Base-by-base conservation (phyloP, 2,329 filamentous ascomycete genomes). In the Botrytis aclada region DNA sequence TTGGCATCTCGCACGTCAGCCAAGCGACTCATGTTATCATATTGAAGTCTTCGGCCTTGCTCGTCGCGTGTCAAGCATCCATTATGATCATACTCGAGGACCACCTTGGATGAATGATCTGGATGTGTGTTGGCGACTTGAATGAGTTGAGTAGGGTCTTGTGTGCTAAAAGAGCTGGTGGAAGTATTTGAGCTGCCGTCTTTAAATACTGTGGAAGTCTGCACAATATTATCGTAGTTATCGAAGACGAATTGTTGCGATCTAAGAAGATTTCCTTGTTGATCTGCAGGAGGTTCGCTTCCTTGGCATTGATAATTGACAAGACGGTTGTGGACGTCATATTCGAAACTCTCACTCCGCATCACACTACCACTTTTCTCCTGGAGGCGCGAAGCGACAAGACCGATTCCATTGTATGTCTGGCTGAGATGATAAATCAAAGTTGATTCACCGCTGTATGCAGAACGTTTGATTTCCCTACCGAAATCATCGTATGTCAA, bases 251-350 rank as follows among this genome's bases (percentile, higher is more conserved):
- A 71, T 10, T 29, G 18, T 25, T 71, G 69, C 10, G 43, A 54
- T 34, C 6, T 37, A 56, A 71, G 45, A 14, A 22, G 12, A 43
- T 71, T 29, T 34, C 69, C 69, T 20, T 18, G 0, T 20, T 58
- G 12, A 37, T 71, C 69, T 20, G 47, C 25, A 43, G 69, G 69
- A 12, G 45, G n/a, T 25, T 71, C 25, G 29, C 6, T 65, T 56
- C 69, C 69, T n/a, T 41, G 34, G 32, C 69, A 65, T 58, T 56
- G 34, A 29, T 71, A 71, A 10, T 58, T 65, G n/a, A 56, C 45
- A 37, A 71, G 69, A n/a, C 45, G 69, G 18, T 71, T 71, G 29
- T 71, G 60, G 18, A 43, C n/a, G 20, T 71, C 69, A 34, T 71
- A 71, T 54, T 71, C 69, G 25, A 71, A 71, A 10, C 32, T 56